A percentile compares a stretch with the other conserved stretches of the same genome.
Conservation (phyloP, 2,329 filamentous ascomycete species). For the Paraphoma chrysanthemicola region DNA sequence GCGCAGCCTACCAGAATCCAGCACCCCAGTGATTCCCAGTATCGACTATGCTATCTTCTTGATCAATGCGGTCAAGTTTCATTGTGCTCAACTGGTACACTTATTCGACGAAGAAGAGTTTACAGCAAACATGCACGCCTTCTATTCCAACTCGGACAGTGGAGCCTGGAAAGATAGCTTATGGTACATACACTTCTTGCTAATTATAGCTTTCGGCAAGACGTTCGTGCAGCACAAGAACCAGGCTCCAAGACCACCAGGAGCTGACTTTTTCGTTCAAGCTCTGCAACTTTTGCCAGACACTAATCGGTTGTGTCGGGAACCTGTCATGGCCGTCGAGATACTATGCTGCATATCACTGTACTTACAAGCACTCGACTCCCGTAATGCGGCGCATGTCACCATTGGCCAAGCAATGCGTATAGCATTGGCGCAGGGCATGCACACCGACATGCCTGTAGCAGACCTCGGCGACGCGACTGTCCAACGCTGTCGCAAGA, state of each 20-base stretch:
- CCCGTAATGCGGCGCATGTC: conserved; percentile 55
- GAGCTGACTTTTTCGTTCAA: conserved; percentile 69
- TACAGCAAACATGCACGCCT: conserved; percentile 52
- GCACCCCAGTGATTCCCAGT: conserved; percentile 54
- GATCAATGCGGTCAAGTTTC: conserved; percentile 64
- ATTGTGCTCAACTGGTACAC: conserved; percentile 62
- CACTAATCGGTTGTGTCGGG: conserved; percentile 50
- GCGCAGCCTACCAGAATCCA: conserved; percentile 38
- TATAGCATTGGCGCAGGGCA: conserved; percentile 57
- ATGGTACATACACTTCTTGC: conserved; percentile 62
- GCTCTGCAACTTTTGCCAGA: conserved; percentile 62
- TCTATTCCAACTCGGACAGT: conserved; percentile 48
- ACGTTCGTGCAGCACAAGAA: conserved; percentile 55
- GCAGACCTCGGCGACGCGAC: conserved; percentile 49
- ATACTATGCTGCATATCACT: conserved; percentile 60
- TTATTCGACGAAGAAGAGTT: conserved; percentile 63
- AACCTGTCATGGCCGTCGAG: conserved; percentile 58
- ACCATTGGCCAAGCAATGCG: conserved; percentile 62
- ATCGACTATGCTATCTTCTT: conserved; percentile 61
- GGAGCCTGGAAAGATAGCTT: conserved; percentile 41
- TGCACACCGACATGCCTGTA: conserved; percentile 61
- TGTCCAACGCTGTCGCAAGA: conserved; percentile 56
- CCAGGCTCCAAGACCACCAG: conserved; percentile 49
- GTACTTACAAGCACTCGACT: conserved; percentile 61
- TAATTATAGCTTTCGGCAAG: conserved; percentile 64